These are phyloP conservation scores for Aspergillus eucalypticola DNA, from an alignment of 2,329 filamentous ascomycete genomes.

Conservation along the genomic window DNA sequence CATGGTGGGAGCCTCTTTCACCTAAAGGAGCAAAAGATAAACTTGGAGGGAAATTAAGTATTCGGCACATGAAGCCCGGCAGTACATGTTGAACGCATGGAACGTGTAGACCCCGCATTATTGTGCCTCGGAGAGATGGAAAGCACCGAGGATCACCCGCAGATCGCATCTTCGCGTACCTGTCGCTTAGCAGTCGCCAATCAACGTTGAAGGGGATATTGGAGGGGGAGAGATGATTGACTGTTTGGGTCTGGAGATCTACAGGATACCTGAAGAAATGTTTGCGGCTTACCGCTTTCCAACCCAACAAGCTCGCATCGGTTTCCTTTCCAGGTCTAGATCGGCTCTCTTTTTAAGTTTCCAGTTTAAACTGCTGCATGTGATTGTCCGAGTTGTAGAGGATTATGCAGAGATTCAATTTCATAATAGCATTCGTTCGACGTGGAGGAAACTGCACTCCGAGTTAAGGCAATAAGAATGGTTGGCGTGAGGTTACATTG, in stretches of 20 bases:
- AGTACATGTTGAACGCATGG: constrained; percentile 2
- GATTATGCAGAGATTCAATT: too few relatives aligned
- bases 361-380: background rate
- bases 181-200: background rate
- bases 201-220: background rate
- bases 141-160: background rate
- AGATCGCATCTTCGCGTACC: background rate
- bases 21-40: background rate
- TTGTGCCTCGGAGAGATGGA: constrained; percentile 9
- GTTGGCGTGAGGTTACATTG: too few relatives aligned
- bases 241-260: background rate
- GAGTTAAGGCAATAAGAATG: too few relatives aligned
- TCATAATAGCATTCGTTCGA: too few relatives aligned
- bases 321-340: background rate
- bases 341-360: background rate
- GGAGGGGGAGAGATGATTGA: background rate
- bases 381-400: background rate
- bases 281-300: background rate
- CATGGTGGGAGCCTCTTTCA: background rate
- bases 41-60: background rate
- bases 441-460: too few relatives aligned
- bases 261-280: background rate
- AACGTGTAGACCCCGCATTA: constrained; percentile 9
- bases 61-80: constrained; percentile 7
- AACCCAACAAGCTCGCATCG: background rate